Evolutionary conservation across 2,329 filamentous ascomycete species (phyloP).

Genomic region (Emericellopsis cladophorae): DNA sequence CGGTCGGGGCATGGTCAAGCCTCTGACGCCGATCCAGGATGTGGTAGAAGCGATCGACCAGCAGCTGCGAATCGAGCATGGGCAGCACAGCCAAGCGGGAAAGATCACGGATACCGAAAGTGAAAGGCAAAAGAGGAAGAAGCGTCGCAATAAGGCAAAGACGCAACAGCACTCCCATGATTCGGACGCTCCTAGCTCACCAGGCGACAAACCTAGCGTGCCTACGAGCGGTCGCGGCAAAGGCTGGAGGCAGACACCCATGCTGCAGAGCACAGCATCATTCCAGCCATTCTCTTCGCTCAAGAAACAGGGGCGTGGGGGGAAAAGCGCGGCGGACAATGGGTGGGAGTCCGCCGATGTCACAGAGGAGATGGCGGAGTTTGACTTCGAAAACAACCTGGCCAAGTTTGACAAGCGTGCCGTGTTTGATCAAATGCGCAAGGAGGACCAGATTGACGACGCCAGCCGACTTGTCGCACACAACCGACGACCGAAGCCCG

Average conservation of each 20-base stretch:
- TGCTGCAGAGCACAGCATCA: slow-evolving; percentile 44
- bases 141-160: slow-evolving; percentile 2
- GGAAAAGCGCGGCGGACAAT: slow-evolving; percentile 41
- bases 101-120: slow-evolving; percentile 1
- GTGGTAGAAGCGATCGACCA: background rate
- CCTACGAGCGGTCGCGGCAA: slow-evolving; percentile 26
- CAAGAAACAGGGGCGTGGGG: slow-evolving; percentile 41
- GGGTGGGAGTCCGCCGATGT: slow-evolving; percentile 96
- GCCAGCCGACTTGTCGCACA: slow-evolving; percentile 83
- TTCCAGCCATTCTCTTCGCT: slow-evolving; percentile 51
- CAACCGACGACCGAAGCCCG: slow-evolving; percentile 59
- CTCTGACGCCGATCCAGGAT: slow-evolving; percentile 2
- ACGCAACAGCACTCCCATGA: slow-evolving; percentile 15
- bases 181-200: slow-evolving; percentile 4
- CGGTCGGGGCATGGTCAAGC: background rate
- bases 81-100: background rate
- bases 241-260: slow-evolving; percentile 48
- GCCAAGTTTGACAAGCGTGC: slow-evolving; percentile 91
- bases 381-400: slow-evolving; percentile 81
- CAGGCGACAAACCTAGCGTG: background rate
- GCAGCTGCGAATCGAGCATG: background rate
- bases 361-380: slow-evolving; percentile 88
- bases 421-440: slow-evolving; percentile 83
- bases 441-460: slow-evolving; percentile 80
- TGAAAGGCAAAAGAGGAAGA: slow-evolving; percentile 1